Evolutionary conservation across 129 eudicot genomes (phyloP).

Genomic region (Flaveria robusta): DNA sequence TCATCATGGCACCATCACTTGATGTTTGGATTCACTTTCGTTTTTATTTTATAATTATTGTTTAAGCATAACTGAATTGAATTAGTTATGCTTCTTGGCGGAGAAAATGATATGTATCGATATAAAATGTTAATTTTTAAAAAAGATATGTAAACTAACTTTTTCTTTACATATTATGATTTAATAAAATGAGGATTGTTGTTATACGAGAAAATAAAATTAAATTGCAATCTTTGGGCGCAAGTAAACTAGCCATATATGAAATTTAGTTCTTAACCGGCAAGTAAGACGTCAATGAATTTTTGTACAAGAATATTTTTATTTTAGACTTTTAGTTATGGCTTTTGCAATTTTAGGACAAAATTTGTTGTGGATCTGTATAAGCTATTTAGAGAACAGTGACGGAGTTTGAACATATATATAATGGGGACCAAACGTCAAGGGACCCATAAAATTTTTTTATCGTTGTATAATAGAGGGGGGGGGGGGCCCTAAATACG

Average conservation of each 20-base stretch:
- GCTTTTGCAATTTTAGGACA: not conserved
- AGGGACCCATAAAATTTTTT: too few relatives aligned
- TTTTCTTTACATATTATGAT: too few relatives aligned
- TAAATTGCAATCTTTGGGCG: constrained; percentile 16
- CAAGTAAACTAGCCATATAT: constrained; percentile 13
- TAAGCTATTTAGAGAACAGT: not conserved
- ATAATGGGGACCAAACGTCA: too few relatives aligned
- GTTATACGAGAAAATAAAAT: too few relatives aligned
- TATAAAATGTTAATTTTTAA: too few relatives aligned
- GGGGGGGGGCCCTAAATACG: too few relatives aligned
- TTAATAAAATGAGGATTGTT: too few relatives aligned
- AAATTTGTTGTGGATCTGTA: not conserved
- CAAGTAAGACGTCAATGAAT: constrained; percentile 12
- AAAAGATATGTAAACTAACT: too few relatives aligned
- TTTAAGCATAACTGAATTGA: not conserved
- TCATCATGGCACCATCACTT: not conserved
- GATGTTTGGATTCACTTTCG: not conserved
- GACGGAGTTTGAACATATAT: too few relatives aligned
- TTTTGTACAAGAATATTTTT: not conserved
- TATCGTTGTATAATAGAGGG: too few relatives aligned
- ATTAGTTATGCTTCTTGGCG: not conserved
- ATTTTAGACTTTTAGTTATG: not conserved
- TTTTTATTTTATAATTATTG: not conserved
- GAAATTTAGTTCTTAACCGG: constrained; percentile 1
- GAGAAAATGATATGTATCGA: not conserved